Evolutionary conservation across 2,329 filamentous ascomycete genomes (phyloP), one percentile per base, ranked within the genome.

Genomic region (Coniochaeta pulveracea): DNA sequence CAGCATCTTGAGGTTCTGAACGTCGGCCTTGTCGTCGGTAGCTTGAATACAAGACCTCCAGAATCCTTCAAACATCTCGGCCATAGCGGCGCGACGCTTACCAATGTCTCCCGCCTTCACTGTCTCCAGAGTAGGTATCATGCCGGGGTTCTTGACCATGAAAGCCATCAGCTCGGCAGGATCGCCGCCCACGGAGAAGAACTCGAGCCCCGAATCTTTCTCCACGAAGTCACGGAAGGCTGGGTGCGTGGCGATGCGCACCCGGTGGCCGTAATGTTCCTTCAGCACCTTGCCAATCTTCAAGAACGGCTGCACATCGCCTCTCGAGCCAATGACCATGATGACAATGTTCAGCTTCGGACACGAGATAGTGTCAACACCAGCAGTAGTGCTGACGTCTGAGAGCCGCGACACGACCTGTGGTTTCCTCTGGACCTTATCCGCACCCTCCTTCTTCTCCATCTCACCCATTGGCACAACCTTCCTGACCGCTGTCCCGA

Each of bases 91-190:
- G 24, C 84, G 63, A 19, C 80, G 63, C 16, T 66, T 63, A 0
- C 76, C 72, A 37, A 89, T 77, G 43, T 89, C 83, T 4, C 83
- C 83, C 2, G 76, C 71, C 40, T 73, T 77, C 35, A 89, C 70
- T 0, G 79, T 80, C 40, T 83, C 73, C 16, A 88, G 58, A 1
- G 69, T 80, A 0, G 84, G 83, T 3, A 91, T 80, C 52, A 89
- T 64, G 4, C 82, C 81, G 0, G 74, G 81, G 46, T 89, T 86
- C 57, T 85, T 85, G 21, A 88, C 81, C 84, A 91, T 89, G 52
- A 86, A 89, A 0, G 80, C 78, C 84, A 89, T 89, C 2, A 91
- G 61, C 52, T 88, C 81, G 0, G 78, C 74, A 2, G 84, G 84
- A 44, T 89, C 77, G 2, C 84, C 84, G 2, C 83, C 83, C 2